Base-by-base conservation (phyloP, 179 eudicot species). In the Camellia oleifera region DNA sequence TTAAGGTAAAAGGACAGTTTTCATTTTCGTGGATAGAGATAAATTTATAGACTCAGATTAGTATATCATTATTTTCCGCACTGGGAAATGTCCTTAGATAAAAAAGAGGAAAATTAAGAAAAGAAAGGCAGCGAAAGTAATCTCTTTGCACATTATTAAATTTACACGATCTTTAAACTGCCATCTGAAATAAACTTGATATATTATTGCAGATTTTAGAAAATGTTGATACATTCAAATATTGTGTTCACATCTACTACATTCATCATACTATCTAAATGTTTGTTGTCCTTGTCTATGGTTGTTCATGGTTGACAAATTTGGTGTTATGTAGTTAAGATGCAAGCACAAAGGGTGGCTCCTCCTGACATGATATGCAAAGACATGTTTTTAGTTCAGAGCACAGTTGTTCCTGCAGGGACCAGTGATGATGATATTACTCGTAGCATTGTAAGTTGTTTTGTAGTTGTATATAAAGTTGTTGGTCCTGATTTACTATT, bases 351-450 rank as follows among this genome's bases (percentile, higher is more conserved):
- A 77, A 85, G 77, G 88, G 81, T 80, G 72, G 84, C 88, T 78
- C 92, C 91, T 73, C 82, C 83, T 83, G 94, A 90, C 78, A 74
- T 86, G 88, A 81, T 83, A 68, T 94, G 97, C 92, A 95, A 88
- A 84, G 99, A 95, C 88, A 92, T 94, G 91, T 95, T 95, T 80
- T 78, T 94, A 82, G 81, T 95, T 83, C 95, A 94, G 83, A 83
- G 88, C 88, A 88, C 94, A 63, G 84, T 88, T 79, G 97, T 92
- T 78, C 86, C 93, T 58, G 91, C 65, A 77, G 94, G 88, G 77
- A 91, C 93, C 45, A 79, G 60, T 73, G 96, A 91, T 46, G 93
- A 94, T 73, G 90, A 88, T 72, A 77, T 93, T 77, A 91, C 88
- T 81, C 81, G 95, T 82, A 86, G 84, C 73, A 84, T 78, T 88